phyloP scores from a whole-genome alignment of 768 basidiomycete genomes.

The Suillus cothurnatus region DNA sequence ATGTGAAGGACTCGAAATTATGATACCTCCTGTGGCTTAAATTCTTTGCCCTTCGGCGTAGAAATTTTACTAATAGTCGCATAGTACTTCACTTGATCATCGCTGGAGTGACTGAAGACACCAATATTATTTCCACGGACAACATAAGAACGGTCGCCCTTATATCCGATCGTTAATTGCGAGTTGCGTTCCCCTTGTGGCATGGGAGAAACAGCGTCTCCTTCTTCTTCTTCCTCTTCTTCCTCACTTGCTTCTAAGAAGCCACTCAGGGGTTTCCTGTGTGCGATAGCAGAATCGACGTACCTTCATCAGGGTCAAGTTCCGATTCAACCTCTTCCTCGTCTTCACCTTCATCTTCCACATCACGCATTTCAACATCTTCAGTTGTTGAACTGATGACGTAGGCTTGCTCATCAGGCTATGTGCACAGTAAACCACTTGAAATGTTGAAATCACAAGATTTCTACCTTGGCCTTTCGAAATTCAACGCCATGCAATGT shows the following conservation, averaged over 20 bases:
- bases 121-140: slow-evolving; percentile 91
- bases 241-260: slow-evolving; percentile 44
- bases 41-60: slow-evolving; percentile 78
- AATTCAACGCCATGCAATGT: slow-evolving; percentile 70
- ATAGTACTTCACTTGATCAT: slow-evolving; percentile 77
- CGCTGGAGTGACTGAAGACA: slow-evolving; percentile 76
- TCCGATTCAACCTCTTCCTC: slow-evolving; percentile 77
- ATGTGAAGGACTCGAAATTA: slow-evolving; percentile 19
- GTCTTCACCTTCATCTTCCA: slow-evolving; percentile 71
- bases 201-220: slow-evolving; percentile 39
- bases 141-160: slow-evolving; percentile 92
- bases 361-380: slow-evolving; percentile 88
- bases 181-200: slow-evolving; percentile 74
- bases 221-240: slow-evolving; percentile 49
- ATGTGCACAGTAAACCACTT: slow-evolving; percentile 8
- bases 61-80: slow-evolving; percentile 85
- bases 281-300: slow-evolving; percentile 13
- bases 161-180: slow-evolving; percentile 91
- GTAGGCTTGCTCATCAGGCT: slow-evolving; percentile 89
- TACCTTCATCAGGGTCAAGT: slow-evolving; percentile 67
- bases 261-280: not conserved
- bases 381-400: slow-evolving; percentile 73
- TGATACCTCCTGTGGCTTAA: slow-evolving; percentile 83
- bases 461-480: slow-evolving; percentile 75
- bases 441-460: not conserved